These are phyloP conservation scores for Rubus idaeus DNA, from an alignment of 306 rosid genomes.

Conservation along the genomic window DNA sequence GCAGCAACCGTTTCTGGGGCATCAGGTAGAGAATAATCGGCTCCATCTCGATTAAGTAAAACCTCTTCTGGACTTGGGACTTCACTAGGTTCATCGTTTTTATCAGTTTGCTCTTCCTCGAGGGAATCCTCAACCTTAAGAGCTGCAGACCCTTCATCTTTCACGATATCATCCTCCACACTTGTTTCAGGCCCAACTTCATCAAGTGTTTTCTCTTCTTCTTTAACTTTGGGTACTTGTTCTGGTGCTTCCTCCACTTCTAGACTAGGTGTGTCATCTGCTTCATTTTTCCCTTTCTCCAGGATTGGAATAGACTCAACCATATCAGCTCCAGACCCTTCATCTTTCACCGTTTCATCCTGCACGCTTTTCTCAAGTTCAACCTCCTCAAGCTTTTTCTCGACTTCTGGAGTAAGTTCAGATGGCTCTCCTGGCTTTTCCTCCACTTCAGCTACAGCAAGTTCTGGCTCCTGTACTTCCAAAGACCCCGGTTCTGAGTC, in stretches of 20 bases:
- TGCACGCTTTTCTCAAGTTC: constrained; percentile 32
- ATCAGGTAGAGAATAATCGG: constrained; percentile 32
- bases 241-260: constrained; percentile 37
- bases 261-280: constrained; percentile 15
- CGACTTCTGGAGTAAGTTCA: constrained; percentile 30
- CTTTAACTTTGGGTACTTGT: constrained; percentile 26
- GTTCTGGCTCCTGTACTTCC: constrained; percentile 19
- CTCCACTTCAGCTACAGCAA: constrained; percentile 32
- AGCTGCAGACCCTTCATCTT: constrained; percentile 24
- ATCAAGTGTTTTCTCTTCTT: constrained; percentile 34
- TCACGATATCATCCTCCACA: constrained; percentile 16
- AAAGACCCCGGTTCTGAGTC: not conserved
- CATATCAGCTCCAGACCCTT: constrained; percentile 27
- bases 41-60: constrained; percentile 24
- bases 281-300: constrained; percentile 28
- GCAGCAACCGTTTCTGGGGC: constrained; percentile 25
- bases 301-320: constrained; percentile 15
- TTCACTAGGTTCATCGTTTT: constrained; percentile 26
- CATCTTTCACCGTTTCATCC: constrained; percentile 18
- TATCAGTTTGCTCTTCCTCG: constrained; percentile 28
- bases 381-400: constrained; percentile 25
- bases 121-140: constrained; percentile 21
- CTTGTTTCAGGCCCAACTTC: constrained; percentile 31
- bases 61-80: constrained; percentile 17
- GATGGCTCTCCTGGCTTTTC: constrained; percentile 34